Conservation (phyloP, 805 yeast genomes). For the Maudiozyma pseudohumilis region DNA sequence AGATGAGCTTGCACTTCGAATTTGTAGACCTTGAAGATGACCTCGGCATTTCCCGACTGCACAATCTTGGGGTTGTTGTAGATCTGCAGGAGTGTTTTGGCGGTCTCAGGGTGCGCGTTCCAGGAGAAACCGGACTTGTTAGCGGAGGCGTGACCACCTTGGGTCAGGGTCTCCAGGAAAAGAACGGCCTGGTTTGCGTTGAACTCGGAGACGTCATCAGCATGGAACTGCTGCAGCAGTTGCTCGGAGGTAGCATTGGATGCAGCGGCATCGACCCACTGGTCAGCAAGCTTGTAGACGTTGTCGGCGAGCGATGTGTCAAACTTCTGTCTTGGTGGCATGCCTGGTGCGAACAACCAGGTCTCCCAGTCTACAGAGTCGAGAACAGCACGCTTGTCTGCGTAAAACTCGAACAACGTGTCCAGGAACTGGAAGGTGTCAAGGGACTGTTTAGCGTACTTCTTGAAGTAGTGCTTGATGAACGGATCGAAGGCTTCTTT, state of each 20-base stretch:
- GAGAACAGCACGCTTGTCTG: slow-evolving; percentile 39
- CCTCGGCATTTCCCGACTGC: slow-evolving; percentile 65
- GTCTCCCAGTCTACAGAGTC: slow-evolving; percentile 74
- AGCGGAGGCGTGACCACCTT: slow-evolving; percentile 23
- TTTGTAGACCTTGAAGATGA: slow-evolving; percentile 66
- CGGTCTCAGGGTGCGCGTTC: slow-evolving; percentile 27
- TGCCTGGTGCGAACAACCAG: slow-evolving; percentile 75
- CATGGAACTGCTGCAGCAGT: slow-evolving; percentile 32
- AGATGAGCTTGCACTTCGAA: slow-evolving; percentile 51
- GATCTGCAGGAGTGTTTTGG: slow-evolving; percentile 28
- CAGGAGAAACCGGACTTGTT: slow-evolving; percentile 25
- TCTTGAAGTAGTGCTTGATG: slow-evolving; percentile 64
- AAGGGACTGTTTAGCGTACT: slow-evolving; percentile 58
- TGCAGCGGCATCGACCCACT: slow-evolving; percentile 44
- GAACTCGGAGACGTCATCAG: slow-evolving; percentile 46
- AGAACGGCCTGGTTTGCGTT: slow-evolving; percentile 71
- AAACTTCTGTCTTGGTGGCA: slow-evolving; percentile 81
- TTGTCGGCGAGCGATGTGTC: slow-evolving; percentile 70
- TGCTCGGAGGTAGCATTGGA: slow-evolving; percentile 7
- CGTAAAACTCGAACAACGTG: slow-evolving; percentile 56
- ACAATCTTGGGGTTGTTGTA: slow-evolving; percentile 38
- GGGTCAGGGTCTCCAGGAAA: slow-evolving; percentile 60
- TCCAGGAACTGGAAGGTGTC: slow-evolving; percentile 78
- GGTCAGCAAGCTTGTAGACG: slow-evolving; percentile 53
- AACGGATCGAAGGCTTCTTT: slow-evolving; percentile 61